Conservation (phyloP, 2,329 filamentous ascomycete genomes). For the Lecanosticta acicola region DNA sequence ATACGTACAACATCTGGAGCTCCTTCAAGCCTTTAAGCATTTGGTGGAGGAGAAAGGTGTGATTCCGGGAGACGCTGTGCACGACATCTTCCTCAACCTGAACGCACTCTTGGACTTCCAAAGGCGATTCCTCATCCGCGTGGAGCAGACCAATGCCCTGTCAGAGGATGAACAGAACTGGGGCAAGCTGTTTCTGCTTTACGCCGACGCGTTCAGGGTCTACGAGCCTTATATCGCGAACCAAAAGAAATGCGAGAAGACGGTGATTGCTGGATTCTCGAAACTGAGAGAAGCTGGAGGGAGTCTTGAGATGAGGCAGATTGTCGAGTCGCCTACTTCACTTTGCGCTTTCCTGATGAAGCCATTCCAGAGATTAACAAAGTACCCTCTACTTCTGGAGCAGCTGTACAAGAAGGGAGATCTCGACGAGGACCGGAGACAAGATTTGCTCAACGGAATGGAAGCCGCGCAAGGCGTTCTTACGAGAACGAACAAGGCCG, state of each 20-base stretch:
- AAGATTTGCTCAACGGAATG: constrained; percentile 70
- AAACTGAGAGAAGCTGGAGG: constrained; percentile 73
- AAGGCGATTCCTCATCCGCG: constrained; percentile 85
- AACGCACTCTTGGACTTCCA: constrained; percentile 94
- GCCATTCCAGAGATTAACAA: constrained; percentile 90
- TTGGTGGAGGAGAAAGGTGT: constrained; percentile 80
- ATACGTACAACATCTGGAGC: constrained; percentile 95
- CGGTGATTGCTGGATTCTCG: constrained; percentile 80
- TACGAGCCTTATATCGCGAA: constrained; percentile 98
- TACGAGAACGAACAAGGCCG: constrained; percentile 80
- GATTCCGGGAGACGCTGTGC: constrained; percentile 81
- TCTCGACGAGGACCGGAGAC: constrained; percentile 61
- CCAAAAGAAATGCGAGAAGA: constrained; percentile 79
- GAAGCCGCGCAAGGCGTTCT: constrained; percentile 77
- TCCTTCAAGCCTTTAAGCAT: constrained; percentile 87
- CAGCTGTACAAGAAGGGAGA: constrained; percentile 81
- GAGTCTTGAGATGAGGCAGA: constrained; percentile 55
- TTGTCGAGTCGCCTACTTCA: constrained; percentile 80
- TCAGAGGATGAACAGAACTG: constrained; percentile 74
- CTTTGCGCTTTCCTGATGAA: constrained; percentile 91
- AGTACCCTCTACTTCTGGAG: constrained; percentile 86
- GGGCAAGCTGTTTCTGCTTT: constrained; percentile 83
- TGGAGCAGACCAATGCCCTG: constrained; percentile 90
- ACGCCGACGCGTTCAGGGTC: constrained; percentile 82
- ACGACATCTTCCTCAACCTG: constrained; percentile 94